Evolutionary conservation across 2,329 filamentous ascomycete genomes (phyloP), one percentile per base, ranked within the genome.

Genomic region (Zymoseptoria tritici): DNA sequence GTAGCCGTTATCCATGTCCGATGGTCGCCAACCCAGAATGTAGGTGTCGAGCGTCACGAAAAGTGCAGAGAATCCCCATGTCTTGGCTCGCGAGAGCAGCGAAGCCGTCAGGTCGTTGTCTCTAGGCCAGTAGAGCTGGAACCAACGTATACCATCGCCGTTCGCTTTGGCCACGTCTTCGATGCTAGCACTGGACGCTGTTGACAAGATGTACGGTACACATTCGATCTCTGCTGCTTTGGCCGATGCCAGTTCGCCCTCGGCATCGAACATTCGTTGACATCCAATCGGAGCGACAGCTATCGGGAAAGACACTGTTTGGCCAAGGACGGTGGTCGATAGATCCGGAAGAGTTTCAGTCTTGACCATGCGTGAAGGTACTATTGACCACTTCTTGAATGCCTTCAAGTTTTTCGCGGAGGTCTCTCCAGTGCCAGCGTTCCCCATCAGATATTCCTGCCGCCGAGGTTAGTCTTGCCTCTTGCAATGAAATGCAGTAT

Each of bases 11-110:
- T 70, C 66, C 55, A 69, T 58, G 56, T 70, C 68, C 19, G 56
- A 57, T 9, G 87, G 87, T 46, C 88, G 78, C 87, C 87, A 91
- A 0, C 81, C 82, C 42, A 91, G 77, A 13, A 80, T 80, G 73
- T 83, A 89, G 0, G 86, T 90, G 71, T 91, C 88, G 0, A 90
- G 76, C 0, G 88, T 91, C 0, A 91, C 85, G 7, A 91, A 81
- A 0, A 90, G 77, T 0, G 84, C 85, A 29, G 78, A 79, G 72
- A 80, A 90, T 1, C 86, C 87, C 31, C 76, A 79, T 0, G 74
- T 77, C 68, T 83, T 84, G 0, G 87, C 88, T 0, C 87, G 80
- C 1, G 73, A 69, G 4, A 91, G 77, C 16, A 91, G 74, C 1
- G 83, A 87, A 0, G 80, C 75, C 0, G 87, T 90, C 57, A 90